Evolutionary conservation across 2,329 filamentous ascomycete species (phyloP), one percentile per base, ranked within the genome.

Genomic region (Fusarium sp.): DNA sequence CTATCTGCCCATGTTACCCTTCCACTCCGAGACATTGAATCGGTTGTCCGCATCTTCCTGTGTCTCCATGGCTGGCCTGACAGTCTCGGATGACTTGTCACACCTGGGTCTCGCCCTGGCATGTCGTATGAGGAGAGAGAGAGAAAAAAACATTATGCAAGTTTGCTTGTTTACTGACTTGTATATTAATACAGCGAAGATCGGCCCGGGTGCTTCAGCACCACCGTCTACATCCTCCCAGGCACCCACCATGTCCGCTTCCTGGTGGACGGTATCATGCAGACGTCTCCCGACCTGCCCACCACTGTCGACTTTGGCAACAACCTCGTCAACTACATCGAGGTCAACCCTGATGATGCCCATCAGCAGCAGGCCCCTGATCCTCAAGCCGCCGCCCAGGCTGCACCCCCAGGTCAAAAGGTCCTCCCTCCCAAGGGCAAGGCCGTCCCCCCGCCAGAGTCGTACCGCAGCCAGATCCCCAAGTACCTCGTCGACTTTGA

Each of bases 231-330:
- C 76, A 90, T 98, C 63, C 90, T 93, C 13, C 93, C 95, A 4
- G 96, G 96, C 72, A 99, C 96, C 5, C 95, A 99, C 78, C 96
- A 99, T 82, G 86, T 99, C 75, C 95, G 96, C 77, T 99, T 98
- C 81, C 87, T 99, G 72, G 93, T 97, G 55, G 95, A 98, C 81
- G 92, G 92, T 63, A 90, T 95, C 76, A 97, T 97, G 93, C 88
- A 91, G 77, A 96, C 93, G 13, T 96, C 93, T 14, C 89, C 92
- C 65, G 89, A 91, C 69, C 85, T 97, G 60, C 95, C 96, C 13
- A 98, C 96, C 0, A 97, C 96, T 2, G 96, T 99, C 63, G 96
- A 99, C 79, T 97, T 96, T 79, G 96, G 93, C 70, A 98, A 98
- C 82, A 97, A 97, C 77, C 85, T 99, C 16, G 95, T 99, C 80